Percentiles rank a stretch among this genome's conserved stretches.
Evolutionary conservation across 148 eudicot species (phyloP).

Genomic region (Agrostemma githago): DNA sequence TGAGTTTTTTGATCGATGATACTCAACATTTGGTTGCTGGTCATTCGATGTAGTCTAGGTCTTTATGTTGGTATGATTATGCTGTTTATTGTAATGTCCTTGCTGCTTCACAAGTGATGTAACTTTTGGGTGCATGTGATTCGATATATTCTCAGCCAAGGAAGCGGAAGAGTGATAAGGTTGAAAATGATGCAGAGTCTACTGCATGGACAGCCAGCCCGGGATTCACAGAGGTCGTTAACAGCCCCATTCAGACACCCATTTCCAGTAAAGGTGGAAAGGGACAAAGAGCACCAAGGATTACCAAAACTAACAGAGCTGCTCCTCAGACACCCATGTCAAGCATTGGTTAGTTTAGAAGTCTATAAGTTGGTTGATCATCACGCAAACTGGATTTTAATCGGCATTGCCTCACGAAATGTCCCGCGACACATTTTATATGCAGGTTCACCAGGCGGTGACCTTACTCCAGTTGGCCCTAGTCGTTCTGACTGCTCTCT

Average conservation of each 20-base stretch:
- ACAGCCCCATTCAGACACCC: conserved; percentile 64
- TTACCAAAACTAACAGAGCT: conserved; percentile 41
- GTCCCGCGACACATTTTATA: conserved; percentile 11
- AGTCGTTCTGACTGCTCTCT: conserved; percentile 97
- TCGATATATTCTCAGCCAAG: conserved; percentile 42
- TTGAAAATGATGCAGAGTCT: conserved; percentile 47
- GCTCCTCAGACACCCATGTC: conserved; percentile 59
- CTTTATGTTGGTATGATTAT: background rate
- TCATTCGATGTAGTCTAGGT: background rate
- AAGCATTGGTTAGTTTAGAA: conserved; percentile 50
- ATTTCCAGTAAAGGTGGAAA: conserved; percentile 63
- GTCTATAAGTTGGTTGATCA: background rate
- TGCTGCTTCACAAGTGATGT: background rate
- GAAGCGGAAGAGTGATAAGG: conserved; percentile 62
- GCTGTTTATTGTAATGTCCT: background rate
- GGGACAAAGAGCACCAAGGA: conserved; percentile 56
- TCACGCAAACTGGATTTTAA: conserved; percentile 4
- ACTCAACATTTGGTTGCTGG: background rate
- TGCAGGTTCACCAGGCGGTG: conserved; percentile 86
- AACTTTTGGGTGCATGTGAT: conserved; percentile 5
- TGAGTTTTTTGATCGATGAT: background rate
- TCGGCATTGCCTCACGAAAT: background rate
- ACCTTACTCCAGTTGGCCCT: conserved; percentile 71
- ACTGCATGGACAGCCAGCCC: conserved; percentile 37
- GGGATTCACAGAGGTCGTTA: conserved; percentile 41